Evolutionary conservation across 495 filamentous ascomycete species (phyloP), one percentile per base, ranked within the genome.

Genomic region (Aspergillus egyptiacus): DNA sequence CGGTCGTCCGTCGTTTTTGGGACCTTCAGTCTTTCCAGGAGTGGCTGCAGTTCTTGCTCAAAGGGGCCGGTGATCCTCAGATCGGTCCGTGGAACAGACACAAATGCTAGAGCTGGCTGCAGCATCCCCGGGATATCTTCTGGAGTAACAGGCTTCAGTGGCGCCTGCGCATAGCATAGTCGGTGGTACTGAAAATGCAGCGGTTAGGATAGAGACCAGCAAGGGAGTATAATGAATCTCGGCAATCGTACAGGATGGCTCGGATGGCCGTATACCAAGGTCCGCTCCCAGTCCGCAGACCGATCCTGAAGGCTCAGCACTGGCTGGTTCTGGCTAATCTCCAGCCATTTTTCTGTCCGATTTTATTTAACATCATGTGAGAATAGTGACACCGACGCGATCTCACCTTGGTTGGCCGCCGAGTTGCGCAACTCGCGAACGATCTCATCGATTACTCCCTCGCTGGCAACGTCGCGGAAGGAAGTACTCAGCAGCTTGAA

Each of bases 221-320:
- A n/a, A n/a, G n/a, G n/a, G n/a, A n/a, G n/a, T n/a, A 2, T 17
- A 1, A 10, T 37, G 20, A 24, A 22, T 11, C n/a, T 19, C 15
- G 33, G 27, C 2, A 14, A 17, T 14, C 24, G 1, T 50, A 61
- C 59, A 9, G 55, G 59, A 51, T 61, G 59, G 24, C n/a, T 54
- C 17, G 59, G 59, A 51, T 61, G 59, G 6, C 59, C 59, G n/a
- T 37, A 52, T 6, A 61, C 36, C 46, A 58, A 30, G 2, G 59
- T 32, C 33, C 44, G 27, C 25, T 61, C 59, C 55, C 59, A 61
- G 2, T 31, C 38, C 9, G 44, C 32, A 1, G 48, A 44, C 3
- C 31, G n/a, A 5, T n/a, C 15, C 5, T 51, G 19, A 5, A 50
- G 17, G 17, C 13, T 13, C 34, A 50, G 27, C 13, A 1, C 23